These are phyloP conservation scores for Arabis hirsuta DNA, from an alignment of 345 rosid species.

Conservation along the genomic window DNA sequence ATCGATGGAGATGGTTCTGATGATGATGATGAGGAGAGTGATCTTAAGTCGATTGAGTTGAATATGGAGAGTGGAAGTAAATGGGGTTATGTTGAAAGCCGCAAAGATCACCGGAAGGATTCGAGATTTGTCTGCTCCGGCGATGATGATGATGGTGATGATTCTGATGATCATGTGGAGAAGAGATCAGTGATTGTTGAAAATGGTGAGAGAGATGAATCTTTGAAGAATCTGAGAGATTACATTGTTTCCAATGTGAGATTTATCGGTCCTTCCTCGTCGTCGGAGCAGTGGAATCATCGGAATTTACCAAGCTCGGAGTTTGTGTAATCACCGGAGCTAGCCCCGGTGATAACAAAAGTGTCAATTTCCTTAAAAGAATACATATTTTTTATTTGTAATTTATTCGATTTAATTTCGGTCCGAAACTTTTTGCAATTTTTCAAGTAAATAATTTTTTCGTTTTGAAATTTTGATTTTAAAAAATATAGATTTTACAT, in stretches of 20 bases:
- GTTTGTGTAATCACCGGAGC: slow-evolving; percentile 40
- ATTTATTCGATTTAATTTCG: neutral
- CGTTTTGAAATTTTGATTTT: no score
- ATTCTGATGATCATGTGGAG: slow-evolving; percentile 46
- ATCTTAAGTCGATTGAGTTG: slow-evolving; percentile 89
- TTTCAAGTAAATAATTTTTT: no score
- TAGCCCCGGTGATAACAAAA: slow-evolving; percentile 21
- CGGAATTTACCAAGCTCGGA: slow-evolving; percentile 31
- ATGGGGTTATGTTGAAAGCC: slow-evolving; percentile 67
- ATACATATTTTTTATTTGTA: slow-evolving; percentile 17
- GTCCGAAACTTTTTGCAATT: no score
- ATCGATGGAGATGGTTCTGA: slow-evolving; percentile 54
- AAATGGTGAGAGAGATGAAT: slow-evolving; percentile 56
- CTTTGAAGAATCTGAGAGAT: slow-evolving; percentile 62
- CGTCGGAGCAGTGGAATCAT: slow-evolving; percentile 41
- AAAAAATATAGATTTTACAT: no score
- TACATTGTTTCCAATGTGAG: slow-evolving; percentile 52
- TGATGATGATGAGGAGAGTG: slow-evolving; percentile 65
- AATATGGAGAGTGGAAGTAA: slow-evolving; percentile 81
- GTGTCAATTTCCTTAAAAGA: neutral
- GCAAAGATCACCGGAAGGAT: neutral
- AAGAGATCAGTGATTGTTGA: slow-evolving; percentile 49
- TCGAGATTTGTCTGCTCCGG: slow-evolving; percentile 29
- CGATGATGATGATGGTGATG: slow-evolving; percentile 52
- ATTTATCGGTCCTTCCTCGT: slow-evolving; percentile 32